Base-by-base conservation (phyloP, 2,329 filamentous ascomycete species). In the Aureobasidium sp. region DNA sequence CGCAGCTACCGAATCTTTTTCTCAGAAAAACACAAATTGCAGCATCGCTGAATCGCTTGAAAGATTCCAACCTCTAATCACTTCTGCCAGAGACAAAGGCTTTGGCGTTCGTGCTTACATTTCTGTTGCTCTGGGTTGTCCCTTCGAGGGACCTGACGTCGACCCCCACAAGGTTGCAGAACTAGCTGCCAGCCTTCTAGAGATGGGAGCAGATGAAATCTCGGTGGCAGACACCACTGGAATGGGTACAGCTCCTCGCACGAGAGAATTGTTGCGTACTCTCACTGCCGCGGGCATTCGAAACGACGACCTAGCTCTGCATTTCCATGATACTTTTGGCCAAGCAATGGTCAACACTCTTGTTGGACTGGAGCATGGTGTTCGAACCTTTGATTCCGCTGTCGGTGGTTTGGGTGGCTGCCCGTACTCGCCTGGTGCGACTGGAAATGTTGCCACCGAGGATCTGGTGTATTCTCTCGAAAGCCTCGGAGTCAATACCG, bases 141-240 rank as follows among this genome's bases (percentile, higher is more conserved):
- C 90, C 0, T 94, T 86, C 65, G 85, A 87, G 74, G 85, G 85
- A 0, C 83, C 84, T 0, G 78, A 86, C 61, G 82, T 85, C 1
- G 75, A 82, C 41, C 83, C 84, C 0, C 76, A 82, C 66, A 81
- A 79, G 61, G 85, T 87, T 2, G 84, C 85, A 2, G 81, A 84
- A 31, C 77, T 87, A 27, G 84, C 84, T 79, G 64, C 85, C 79
- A 70, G 76, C 7, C 73, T 96, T 53, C 80, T 96, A 1, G 89
- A 92, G 70, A 89, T 93, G 80, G 92, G 92, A 20, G 92, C 90
- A 22, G 90, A 96, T 70, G 91, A 96, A 79, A 91, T 97, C 67
- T 89, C 89, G 1, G 83, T 96, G 0, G 91, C 91, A 7, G 92
- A 96, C 70, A 97, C 92, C 0, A 93, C 91, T 0, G 92, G 92